Conservation (phyloP, 352 stramenopile genomes). For the Phytopythium helicoides region DNA sequence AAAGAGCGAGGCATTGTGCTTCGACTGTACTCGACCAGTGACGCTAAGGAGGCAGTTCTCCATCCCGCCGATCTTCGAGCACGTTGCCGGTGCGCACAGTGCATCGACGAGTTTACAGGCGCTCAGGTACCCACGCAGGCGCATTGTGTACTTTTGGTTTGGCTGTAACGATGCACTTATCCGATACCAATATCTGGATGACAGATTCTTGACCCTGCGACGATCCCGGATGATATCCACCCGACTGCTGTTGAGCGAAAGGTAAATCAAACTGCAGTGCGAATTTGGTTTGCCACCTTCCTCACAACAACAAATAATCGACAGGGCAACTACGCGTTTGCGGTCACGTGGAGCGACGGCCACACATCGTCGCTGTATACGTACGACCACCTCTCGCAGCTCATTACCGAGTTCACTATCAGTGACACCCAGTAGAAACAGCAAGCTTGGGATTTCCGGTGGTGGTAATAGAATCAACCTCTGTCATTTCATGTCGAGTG, state of each 20-base stretch:
- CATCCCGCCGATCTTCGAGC: slow-evolving; percentile 74
- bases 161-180: too few relatives aligned
- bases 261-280: slow-evolving; percentile 28
- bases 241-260: slow-evolving; percentile 84
- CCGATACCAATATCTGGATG: not conserved
- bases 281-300: not conserved
- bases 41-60: slow-evolving; percentile 72
- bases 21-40: slow-evolving; percentile 65
- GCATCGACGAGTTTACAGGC: slow-evolving; percentile 86
- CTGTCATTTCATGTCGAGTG: not conserved
- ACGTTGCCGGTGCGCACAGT: slow-evolving; percentile 81
- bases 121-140: slow-evolving; percentile 70
- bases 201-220: slow-evolving; percentile 69
- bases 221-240: slow-evolving; percentile 73
- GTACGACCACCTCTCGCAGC: slow-evolving; percentile 82
- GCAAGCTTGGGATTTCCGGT: not conserved
- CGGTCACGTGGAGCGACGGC: slow-evolving; percentile 97
- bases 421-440: slow-evolving; percentile 9
- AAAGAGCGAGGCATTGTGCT: slow-evolving; percentile 78
- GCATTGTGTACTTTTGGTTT: not conserved
- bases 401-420: slow-evolving; percentile 47
- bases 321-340: slow-evolving; percentile 97
- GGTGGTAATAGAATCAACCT: not conserved
- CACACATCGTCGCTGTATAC: slow-evolving; percentile 97
- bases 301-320: not conserved